Evolutionary conservation across 2,329 filamentous ascomycete species (phyloP).

Genomic region (Fusarium sp.): DNA sequence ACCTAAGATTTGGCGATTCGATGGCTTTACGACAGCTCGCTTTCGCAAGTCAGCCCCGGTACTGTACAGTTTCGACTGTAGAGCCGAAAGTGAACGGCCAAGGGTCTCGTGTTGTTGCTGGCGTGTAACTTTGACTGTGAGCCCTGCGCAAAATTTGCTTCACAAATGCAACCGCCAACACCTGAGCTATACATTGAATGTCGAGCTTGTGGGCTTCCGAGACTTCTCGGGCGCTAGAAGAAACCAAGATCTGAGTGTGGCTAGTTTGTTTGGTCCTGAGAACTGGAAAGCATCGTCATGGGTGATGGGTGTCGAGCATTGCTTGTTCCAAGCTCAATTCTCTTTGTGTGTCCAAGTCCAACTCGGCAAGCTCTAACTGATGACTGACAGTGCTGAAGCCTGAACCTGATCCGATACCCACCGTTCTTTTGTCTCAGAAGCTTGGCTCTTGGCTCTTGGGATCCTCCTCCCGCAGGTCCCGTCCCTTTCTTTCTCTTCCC

Average conservation of each 20-base stretch:
- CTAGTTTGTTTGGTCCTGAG: background rate
- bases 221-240: slow-evolving; percentile 34
- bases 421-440: slow-evolving; percentile 22
- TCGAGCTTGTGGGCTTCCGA: slow-evolving; percentile 28
- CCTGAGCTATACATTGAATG: slow-evolving; percentile 10
- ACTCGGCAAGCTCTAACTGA: background rate
- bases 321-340: background rate
- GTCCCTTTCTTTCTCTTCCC: background rate
- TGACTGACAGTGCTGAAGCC: background rate
- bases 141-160: background rate
- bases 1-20: slow-evolving; percentile 6
- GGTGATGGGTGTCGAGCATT: slow-evolving; percentile 8
- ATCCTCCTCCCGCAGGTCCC: slow-evolving; percentile 7
- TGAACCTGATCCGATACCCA: background rate
- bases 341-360: background rate
- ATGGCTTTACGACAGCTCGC: slow-evolving; percentile 13
- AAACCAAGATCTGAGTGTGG: slow-evolving; percentile 19
- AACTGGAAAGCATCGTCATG: slow-evolving; percentile 23
- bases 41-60: slow-evolving; percentile 1
- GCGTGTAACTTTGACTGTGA: slow-evolving; percentile 6
- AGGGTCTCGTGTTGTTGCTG: slow-evolving; percentile 13
- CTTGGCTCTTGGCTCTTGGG: slow-evolving; percentile 11
- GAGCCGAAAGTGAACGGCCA: slow-evolving; percentile 5
- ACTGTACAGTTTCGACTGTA: background rate
- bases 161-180: background rate